These are phyloP conservation scores for Larix kaempferi DNA, from an alignment of 75 land plant genomes.

Conservation along the genomic window DNA sequence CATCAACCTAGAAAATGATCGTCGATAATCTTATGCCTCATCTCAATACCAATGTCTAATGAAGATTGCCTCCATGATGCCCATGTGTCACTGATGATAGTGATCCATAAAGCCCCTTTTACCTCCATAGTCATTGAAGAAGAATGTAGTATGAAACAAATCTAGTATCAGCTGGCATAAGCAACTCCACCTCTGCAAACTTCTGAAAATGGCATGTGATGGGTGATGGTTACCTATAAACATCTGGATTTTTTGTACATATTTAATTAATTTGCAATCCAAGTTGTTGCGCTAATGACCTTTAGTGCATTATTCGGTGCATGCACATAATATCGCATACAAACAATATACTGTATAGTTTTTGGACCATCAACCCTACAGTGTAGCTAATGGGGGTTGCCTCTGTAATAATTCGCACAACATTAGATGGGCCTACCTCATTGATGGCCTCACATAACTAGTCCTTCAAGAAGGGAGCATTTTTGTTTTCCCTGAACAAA, in stretches of 20 bases:
- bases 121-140: background rate
- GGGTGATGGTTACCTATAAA: too few relatives aligned
- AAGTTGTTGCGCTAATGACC: too few relatives aligned
- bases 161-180: too few relatives aligned
- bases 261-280: too few relatives aligned
- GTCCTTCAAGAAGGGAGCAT: background rate
- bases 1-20: background rate
- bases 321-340: too few relatives aligned
- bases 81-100: background rate
- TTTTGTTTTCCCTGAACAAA: background rate
- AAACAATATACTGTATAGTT: background rate
- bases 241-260: too few relatives aligned
- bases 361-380: background rate
- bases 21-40: background rate
- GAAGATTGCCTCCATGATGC: background rate
- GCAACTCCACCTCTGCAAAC: too few relatives aligned
- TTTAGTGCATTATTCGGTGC: too few relatives aligned
- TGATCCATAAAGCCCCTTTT: background rate
- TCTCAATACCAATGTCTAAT: background rate
- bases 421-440: background rate
- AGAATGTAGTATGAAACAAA: background rate
- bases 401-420: background rate
- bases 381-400: background rate
- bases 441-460: background rate
- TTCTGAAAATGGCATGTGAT: too few relatives aligned